These are phyloP conservation scores for Aspergillus campestris DNA, from an alignment of 495 filamentous ascomycete species.

Conservation along the genomic window DNA sequence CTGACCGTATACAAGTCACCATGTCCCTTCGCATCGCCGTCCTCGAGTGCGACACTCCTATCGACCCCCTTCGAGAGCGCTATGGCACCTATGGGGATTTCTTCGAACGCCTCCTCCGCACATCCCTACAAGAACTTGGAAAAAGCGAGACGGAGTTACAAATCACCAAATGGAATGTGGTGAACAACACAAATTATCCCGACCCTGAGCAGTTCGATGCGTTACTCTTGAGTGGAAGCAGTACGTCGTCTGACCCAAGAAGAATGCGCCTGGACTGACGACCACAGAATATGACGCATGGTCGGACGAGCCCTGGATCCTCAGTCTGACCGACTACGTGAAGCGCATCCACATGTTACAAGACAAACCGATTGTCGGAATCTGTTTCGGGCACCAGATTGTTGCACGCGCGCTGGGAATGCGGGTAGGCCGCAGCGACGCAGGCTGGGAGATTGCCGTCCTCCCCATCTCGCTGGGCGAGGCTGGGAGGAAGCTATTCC, in stretches of 20 bases:
- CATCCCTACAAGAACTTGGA: constrained; percentile 32
- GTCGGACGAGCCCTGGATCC: constrained; percentile 63
- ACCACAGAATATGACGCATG: constrained; percentile 45
- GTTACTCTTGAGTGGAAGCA: constrained; percentile 66
- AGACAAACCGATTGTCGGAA: constrained; percentile 61
- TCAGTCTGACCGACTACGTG: constrained; percentile 57
- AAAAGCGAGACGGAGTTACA: constrained; percentile 30
- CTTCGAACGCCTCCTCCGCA: constrained; percentile 54
- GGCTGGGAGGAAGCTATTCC: constrained; percentile 62
- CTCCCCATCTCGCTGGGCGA: constrained; percentile 54
- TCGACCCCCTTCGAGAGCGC: constrained; percentile 42
- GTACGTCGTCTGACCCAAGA: constrained; percentile 16
- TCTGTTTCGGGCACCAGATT: constrained; percentile 93
- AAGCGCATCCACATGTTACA: constrained; percentile 40
- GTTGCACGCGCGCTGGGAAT: constrained; percentile 66
- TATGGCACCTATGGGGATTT: constrained; percentile 65
- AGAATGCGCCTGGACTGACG: background rate
- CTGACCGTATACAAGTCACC: no score
- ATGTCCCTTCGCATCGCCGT: constrained; percentile 57
- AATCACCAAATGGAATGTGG: constrained; percentile 57
- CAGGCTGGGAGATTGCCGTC: constrained; percentile 74
- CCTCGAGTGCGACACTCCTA: constrained; percentile 69
- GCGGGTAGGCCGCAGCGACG: constrained; percentile 50
- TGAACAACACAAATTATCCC: constrained; percentile 50
- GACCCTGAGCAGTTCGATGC: constrained; percentile 60